Conservation (phyloP, 495 filamentous ascomycete species). For the Xylaria castorea region DNA sequence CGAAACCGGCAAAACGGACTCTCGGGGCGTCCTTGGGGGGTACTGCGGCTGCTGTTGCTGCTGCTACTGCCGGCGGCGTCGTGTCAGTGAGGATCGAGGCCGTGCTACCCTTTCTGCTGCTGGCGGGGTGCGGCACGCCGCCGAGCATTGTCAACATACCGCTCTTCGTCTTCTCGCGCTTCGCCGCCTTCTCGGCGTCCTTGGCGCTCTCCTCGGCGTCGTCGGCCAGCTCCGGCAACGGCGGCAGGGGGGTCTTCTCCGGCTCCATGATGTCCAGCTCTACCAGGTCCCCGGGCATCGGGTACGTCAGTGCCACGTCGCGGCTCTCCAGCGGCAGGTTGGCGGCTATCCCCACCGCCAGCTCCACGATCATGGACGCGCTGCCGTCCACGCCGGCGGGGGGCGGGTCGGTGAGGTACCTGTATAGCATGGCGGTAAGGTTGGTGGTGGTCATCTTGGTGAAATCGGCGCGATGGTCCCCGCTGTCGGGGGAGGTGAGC, state of each 20-base stretch:
- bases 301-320: slow-evolving; percentile 87
- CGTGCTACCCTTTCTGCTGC: slow-evolving; percentile 49
- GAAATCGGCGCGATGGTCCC: slow-evolving; percentile 68
- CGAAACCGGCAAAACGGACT: slow-evolving; percentile 83
- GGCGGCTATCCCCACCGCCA: slow-evolving; percentile 82
- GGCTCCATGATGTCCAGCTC: slow-evolving; percentile 79
- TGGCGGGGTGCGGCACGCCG: slow-evolving; percentile 40
- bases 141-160: slow-evolving; percentile 43
- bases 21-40: slow-evolving; percentile 54
- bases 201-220: slow-evolving; percentile 54
- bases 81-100: slow-evolving; percentile 41
- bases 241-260: slow-evolving; percentile 73
- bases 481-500: slow-evolving; percentile 68
- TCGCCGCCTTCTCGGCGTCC: slow-evolving; percentile 52
- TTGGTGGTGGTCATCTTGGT: slow-evolving; percentile 71
- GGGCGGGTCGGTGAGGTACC: slow-evolving; percentile 75
- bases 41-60: slow-evolving; percentile 25
- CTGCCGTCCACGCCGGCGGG: slow-evolving; percentile 79
- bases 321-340: slow-evolving; percentile 91
- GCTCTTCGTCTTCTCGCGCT: slow-evolving; percentile 46
- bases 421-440: slow-evolving; percentile 71
- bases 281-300: slow-evolving; percentile 72
- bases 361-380: slow-evolving; percentile 89
- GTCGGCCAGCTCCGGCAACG: slow-evolving; percentile 64
- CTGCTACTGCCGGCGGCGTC: slow-evolving; percentile 50